Conservation (phyloP, 2,329 filamentous ascomycete species). For the Fragosphaeria purpurea region DNA sequence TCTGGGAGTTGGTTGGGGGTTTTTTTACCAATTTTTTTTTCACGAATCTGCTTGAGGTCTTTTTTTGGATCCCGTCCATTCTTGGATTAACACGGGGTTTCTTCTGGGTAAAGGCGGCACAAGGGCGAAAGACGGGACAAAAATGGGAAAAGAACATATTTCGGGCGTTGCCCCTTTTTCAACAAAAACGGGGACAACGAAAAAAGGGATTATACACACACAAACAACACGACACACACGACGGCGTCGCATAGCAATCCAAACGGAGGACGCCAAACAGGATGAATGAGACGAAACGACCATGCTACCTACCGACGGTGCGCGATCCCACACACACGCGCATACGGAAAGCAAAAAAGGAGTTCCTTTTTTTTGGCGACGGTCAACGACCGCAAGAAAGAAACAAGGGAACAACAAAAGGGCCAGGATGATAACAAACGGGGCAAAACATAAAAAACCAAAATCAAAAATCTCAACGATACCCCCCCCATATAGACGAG, state of each 20-base stretch:
- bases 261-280: too few species aligned
- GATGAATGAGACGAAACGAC: too few species aligned
- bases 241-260: too few species aligned
- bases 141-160: neutral
- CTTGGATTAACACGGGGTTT: neutral
- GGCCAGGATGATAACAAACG: neutral
- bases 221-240: too few species aligned
- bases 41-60: neutral
- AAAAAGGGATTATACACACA: neutral
- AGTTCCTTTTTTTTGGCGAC: slow-evolving; percentile 3
- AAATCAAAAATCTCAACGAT: slow-evolving; percentile 26
- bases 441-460: slow-evolving; percentile 9
- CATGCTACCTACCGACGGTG: too few species aligned
- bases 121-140: neutral
- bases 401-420: too few species aligned
- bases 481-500: slow-evolving; percentile 18
- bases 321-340: too few species aligned
- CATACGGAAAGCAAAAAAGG: slow-evolving; percentile 7
- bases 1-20: neutral
- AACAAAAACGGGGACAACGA: slow-evolving; percentile 15
- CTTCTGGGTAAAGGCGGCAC: neutral
- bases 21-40: neutral
- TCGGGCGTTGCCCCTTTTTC: slow-evolving; percentile 10
- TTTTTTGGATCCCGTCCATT: neutral
- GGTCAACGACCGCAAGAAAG: too few species aligned